A percentile compares a stretch with the other conserved stretches of the same genome.
Conservation (phyloP, 1,284 basidiomycete genomes). For the Pseudozyma flocculosa region DNA sequence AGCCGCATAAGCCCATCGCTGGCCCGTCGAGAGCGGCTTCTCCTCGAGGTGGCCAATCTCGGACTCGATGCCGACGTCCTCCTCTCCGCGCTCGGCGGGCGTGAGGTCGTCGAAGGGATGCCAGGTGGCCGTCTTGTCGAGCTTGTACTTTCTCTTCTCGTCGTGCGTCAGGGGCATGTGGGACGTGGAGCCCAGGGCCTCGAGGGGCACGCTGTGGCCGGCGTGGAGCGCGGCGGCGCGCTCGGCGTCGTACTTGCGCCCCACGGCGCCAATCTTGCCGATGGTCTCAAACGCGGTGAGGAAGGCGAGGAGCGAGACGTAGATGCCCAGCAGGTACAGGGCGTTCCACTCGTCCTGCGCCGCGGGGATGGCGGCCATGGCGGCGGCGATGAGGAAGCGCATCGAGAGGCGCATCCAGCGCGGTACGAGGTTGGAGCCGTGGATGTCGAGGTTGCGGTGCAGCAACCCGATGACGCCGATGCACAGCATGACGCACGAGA, state of each 20-base stretch:
- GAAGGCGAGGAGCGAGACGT: slow-evolving; percentile 26
- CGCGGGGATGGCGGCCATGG: slow-evolving; percentile 41
- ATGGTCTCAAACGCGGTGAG: slow-evolving; percentile 51
- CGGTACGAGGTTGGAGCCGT: slow-evolving; percentile 37
- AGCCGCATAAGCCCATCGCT: slow-evolving; percentile 48
- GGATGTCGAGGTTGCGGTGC: slow-evolving; percentile 46
- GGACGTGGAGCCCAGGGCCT: slow-evolving; percentile 2
- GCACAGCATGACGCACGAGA: slow-evolving; percentile 28
- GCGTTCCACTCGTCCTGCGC: slow-evolving; percentile 32
- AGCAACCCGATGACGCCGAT: slow-evolving; percentile 45
- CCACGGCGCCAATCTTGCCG: slow-evolving; percentile 52
- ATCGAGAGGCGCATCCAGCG: slow-evolving; percentile 32
- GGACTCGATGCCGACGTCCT: slow-evolving; percentile 55
- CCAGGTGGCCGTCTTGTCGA: slow-evolving; percentile 37
- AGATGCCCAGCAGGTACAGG: slow-evolving; percentile 32
- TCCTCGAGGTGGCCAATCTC: slow-evolving; percentile 52
- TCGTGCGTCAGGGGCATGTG: not conserved
- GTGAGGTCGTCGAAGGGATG: slow-evolving; percentile 55
- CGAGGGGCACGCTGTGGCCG: slow-evolving; percentile 1
- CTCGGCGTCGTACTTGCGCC: slow-evolving; percentile 35
- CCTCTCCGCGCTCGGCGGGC: slow-evolving; percentile 48
- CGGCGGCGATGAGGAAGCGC: slow-evolving; percentile 32
- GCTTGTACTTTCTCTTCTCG: slow-evolving; percentile 7
- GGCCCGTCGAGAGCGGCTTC: slow-evolving; percentile 41
- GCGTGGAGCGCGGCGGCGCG: slow-evolving; percentile 30